These are phyloP conservation scores for Calonectria henricotiae DNA, from an alignment of 2,329 filamentous ascomycete species.

Conservation along the genomic window DNA sequence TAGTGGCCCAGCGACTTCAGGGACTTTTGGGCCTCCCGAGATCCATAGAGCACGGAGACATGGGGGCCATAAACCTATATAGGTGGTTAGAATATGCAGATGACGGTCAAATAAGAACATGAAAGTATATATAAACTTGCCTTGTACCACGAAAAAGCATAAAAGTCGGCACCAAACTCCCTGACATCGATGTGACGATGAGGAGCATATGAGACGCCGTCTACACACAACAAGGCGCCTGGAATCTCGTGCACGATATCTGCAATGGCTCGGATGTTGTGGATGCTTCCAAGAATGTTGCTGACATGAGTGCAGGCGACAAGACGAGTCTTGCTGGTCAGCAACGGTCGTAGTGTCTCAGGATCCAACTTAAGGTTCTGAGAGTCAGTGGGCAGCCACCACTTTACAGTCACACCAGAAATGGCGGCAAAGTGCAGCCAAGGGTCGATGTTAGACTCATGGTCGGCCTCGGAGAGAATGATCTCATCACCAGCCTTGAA, in stretches of 20 bases:
- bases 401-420: conserved; percentile 76
- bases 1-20: conserved; percentile 14
- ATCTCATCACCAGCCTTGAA: conserved; percentile 76
- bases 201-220: conserved; percentile 12
- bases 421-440: conserved; percentile 80
- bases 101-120: too few relatives aligned
- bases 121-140: not conserved
- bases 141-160: conserved; percentile 19
- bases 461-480: conserved; percentile 80
- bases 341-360: conserved; percentile 37
- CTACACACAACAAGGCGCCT: not conserved
- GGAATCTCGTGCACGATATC: conserved; percentile 66
- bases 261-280: conserved; percentile 73
- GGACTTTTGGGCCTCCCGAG: conserved; percentile 12
- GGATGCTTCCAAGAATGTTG: conserved; percentile 82
- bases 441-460: conserved; percentile 83
- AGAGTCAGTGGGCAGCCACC: conserved; percentile 70
- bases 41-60: conserved; percentile 7
- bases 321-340: conserved; percentile 77
- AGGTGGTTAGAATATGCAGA: not conserved
- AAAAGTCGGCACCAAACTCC: conserved; percentile 12
- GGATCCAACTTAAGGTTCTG: conserved; percentile 19
- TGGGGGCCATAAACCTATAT: not conserved
- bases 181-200: conserved; percentile 9
- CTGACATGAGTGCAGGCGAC: conserved; percentile 83